A percentile compares a stretch with the other conserved stretches of the same genome.
These are phyloP conservation scores for Paraleonurus japonicus DNA, from an alignment of 257 asterid genomes.

Conservation along the genomic window DNA sequence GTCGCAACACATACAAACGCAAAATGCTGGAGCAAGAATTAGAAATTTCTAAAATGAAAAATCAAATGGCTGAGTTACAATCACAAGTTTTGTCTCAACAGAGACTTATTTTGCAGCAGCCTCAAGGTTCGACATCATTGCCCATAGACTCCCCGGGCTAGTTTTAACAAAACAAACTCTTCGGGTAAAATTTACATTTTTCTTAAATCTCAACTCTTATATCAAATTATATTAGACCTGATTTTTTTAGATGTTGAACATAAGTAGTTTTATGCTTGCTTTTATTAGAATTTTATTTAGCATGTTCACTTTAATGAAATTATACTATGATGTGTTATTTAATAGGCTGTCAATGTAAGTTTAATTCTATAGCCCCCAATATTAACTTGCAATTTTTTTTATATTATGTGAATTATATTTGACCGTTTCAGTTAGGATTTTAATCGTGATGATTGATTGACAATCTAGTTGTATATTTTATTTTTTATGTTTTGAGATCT, in stretches of 20 bases:
- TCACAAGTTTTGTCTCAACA: not conserved
- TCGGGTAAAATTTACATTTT: not conserved
- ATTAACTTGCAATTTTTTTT: too few relatives aligned
- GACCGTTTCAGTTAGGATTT: too few relatives aligned
- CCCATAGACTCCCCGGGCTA: not conserved
- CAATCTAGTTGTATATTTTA: too few relatives aligned
- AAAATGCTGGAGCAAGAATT: not conserved
- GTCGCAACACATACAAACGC: not conserved
- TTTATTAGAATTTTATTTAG: too few relatives aligned
- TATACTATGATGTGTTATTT: too few relatives aligned
- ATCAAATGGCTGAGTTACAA: not conserved
- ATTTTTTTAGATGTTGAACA: not conserved
- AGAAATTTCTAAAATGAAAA: not conserved
- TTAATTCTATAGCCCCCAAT: too few relatives aligned
- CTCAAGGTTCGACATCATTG: not conserved
- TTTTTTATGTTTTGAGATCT: too few relatives aligned
- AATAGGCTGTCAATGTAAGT: too few relatives aligned
- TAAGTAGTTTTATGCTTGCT: not conserved
- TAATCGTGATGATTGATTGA: too few relatives aligned
- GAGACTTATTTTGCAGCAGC: not conserved
- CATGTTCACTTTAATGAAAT: too few relatives aligned
- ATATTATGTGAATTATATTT: too few relatives aligned
- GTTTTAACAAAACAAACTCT: not conserved
- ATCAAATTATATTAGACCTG: not conserved
- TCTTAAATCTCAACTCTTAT: not conserved